These are phyloP conservation scores for Begonia loranthoides DNA, from an alignment of 306 rosid genomes.

Conservation along the genomic window DNA sequence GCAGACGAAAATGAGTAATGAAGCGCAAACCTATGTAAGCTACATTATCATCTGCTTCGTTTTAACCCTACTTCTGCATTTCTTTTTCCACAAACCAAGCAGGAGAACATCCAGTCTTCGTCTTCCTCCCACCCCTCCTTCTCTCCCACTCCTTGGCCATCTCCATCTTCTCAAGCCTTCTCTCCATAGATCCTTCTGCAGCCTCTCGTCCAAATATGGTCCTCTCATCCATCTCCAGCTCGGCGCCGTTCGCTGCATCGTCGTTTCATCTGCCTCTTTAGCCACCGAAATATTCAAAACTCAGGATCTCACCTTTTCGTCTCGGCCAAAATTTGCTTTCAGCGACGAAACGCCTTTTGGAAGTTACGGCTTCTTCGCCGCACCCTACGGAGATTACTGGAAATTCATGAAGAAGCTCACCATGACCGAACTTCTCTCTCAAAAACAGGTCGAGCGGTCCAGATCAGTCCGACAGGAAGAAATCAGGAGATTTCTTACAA, in stretches of 20 bases:
- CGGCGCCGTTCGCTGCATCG: conserved; percentile 23
- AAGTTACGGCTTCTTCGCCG: conserved; percentile 27
- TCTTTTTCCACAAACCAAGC: conserved; percentile 4
- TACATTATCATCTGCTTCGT: conserved; percentile 6
- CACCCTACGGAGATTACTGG: conserved; percentile 39
- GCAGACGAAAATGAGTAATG: conserved; percentile 2
- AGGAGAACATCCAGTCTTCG: background rate
- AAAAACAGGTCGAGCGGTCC: conserved; percentile 21
- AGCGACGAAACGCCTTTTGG: conserved; percentile 27
- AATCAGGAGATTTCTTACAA: conserved; percentile 4
- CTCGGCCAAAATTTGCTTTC: conserved; percentile 31
- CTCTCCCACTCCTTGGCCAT: conserved; percentile 13
- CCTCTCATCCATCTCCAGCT: conserved; percentile 31
- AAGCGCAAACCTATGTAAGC: conserved; percentile 5
- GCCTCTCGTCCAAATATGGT: conserved; percentile 24
- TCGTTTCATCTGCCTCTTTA: conserved; percentile 24
- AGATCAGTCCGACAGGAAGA: conserved; percentile 17
- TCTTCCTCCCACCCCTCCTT: conserved; percentile 14
- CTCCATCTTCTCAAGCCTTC: conserved; percentile 22
- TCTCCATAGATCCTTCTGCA: conserved; percentile 16
- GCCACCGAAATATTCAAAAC: conserved; percentile 33
- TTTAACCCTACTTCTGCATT: conserved; percentile 9
- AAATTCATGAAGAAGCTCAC: conserved; percentile 41
- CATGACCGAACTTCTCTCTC: conserved; percentile 21
- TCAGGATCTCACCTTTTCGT: conserved; percentile 27